These are phyloP conservation scores for Hymenoscyphus repandus DNA, from an alignment of 2,329 filamentous ascomycete genomes.

Conservation along the genomic window DNA sequence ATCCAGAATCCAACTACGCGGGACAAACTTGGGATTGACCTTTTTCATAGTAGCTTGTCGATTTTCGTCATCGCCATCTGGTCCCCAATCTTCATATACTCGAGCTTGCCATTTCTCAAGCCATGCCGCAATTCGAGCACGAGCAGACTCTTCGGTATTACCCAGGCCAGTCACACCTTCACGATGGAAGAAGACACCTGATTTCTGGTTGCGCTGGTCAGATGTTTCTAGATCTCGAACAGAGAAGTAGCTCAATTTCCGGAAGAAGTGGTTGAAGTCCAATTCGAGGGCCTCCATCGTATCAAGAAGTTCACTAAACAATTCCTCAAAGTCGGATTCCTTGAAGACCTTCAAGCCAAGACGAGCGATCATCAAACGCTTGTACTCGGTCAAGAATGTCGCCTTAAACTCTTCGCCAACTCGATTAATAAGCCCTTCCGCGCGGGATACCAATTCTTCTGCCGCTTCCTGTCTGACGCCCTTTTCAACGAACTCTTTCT, in stretches of 20 bases:
- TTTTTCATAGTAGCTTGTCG: slow-evolving; percentile 71
- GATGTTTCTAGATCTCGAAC: slow-evolving; percentile 60
- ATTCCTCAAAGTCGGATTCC: slow-evolving; percentile 68
- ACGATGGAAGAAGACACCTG: slow-evolving; percentile 72
- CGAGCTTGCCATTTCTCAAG: slow-evolving; percentile 71
- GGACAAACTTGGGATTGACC: slow-evolving; percentile 90
- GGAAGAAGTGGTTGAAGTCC: slow-evolving; percentile 94
- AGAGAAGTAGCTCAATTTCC: slow-evolving; percentile 63
- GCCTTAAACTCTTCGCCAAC: slow-evolving; percentile 83
- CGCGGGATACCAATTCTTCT: slow-evolving; percentile 67
- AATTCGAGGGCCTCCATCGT: slow-evolving; percentile 75
- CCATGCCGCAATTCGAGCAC: slow-evolving; percentile 69
- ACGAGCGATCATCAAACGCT: slow-evolving; percentile 72
- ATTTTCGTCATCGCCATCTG: slow-evolving; percentile 50
- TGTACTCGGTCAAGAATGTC: slow-evolving; percentile 86
- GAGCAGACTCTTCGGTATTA: slow-evolving; percentile 57
- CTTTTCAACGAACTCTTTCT: slow-evolving; percentile 61
- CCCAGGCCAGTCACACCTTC: slow-evolving; percentile 58
- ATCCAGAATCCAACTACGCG: slow-evolving; percentile 86
- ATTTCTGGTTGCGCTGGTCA: slow-evolving; percentile 56
- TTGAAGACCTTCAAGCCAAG: slow-evolving; percentile 69
- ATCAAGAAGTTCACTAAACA: slow-evolving; percentile 81
- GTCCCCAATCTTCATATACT: slow-evolving; percentile 70
- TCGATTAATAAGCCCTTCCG: slow-evolving; percentile 76
- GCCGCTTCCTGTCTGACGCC: slow-evolving; percentile 68